phyloP scores from a whole-genome alignment of 2,329 filamentous ascomycete species.

The Tolypocladium paradoxum region DNA sequence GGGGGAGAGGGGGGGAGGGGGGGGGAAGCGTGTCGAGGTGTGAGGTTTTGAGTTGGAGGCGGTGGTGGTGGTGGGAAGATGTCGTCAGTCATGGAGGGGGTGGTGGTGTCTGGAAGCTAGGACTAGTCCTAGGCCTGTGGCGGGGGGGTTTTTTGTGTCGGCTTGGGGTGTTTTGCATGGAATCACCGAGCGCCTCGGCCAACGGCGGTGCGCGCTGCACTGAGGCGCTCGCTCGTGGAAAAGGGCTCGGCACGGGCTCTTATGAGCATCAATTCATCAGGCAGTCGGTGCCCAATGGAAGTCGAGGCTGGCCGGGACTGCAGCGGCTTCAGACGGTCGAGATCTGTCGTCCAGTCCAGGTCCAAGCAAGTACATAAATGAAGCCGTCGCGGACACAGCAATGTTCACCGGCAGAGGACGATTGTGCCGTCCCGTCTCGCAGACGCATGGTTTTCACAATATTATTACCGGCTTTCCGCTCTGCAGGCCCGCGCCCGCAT shows the following conservation, averaged over 20 bases:
- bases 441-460: neutral
- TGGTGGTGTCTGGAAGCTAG: constrained; percentile 6
- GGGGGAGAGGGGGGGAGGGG: constrained; percentile 4
- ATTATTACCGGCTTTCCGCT: neutral
- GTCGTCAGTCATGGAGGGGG: constrained; percentile 25
- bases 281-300: neutral
- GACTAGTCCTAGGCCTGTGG: constrained; percentile 7
- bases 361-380: too few relatives aligned
- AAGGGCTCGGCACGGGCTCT: neutral
- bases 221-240: too few relatives aligned
- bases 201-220: neutral
- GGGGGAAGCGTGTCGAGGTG: constrained; percentile 8
- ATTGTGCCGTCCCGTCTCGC: neutral
- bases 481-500: neutral
- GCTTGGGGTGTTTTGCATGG: constrained; percentile 8
- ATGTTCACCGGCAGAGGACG: neutral
- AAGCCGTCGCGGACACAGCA: neutral
- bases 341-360: neutral
- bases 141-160: constrained; percentile 15
- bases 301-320: neutral
- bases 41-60: constrained; percentile 7
- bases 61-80: constrained; percentile 19
- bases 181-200: neutral
- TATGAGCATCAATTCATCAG: neutral
- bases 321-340: neutral